Evolutionary conservation across 108 stramenopile species (phyloP).

Genomic region (Pseudonitzschia pungens): DNA sequence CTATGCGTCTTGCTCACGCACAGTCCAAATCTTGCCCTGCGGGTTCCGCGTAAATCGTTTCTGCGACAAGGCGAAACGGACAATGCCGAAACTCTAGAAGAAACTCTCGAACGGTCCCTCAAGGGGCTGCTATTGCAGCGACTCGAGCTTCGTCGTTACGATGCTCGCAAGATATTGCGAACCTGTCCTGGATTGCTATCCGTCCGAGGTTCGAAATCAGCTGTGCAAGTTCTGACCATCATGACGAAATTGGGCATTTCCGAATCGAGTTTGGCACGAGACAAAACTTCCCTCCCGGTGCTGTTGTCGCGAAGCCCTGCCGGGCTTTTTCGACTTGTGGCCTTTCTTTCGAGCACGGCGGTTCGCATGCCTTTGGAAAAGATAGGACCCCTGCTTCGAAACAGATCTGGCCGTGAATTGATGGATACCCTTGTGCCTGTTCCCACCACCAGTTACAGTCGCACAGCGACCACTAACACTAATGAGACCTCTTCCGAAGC

Average conservation of each 20-base stretch:
- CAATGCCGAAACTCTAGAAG: constrained; percentile 49
- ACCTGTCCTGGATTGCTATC: constrained; percentile 64
- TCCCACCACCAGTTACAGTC: constrained; percentile 15
- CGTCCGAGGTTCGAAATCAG: constrained; percentile 59
- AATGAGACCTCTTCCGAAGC: neutral
- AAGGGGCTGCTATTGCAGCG: constrained; percentile 41
- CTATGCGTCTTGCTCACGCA: constrained; percentile 63
- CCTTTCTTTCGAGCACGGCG: constrained; percentile 64
- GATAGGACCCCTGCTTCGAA: constrained; percentile 70
- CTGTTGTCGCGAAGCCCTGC: constrained; percentile 70
- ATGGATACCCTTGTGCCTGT: constrained; percentile 68
- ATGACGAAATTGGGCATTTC: constrained; percentile 68
- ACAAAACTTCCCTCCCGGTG: constrained; percentile 57
- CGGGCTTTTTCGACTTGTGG: constrained; percentile 66
- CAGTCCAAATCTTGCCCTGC: constrained; percentile 69
- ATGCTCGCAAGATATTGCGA: constrained; percentile 72
- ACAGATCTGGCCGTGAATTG: constrained; percentile 45
- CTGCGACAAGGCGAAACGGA: constrained; percentile 13
- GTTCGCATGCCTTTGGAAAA: constrained; percentile 55
- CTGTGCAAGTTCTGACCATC: constrained; percentile 57
- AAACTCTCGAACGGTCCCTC: constrained; percentile 55
- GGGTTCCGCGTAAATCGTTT: constrained; percentile 42
- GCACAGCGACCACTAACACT: neutral
- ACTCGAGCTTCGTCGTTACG: constrained; percentile 62
- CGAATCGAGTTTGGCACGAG: constrained; percentile 56